Conservation (phyloP, 257 asterid genomes). For the Apocynum venetum region DNA sequence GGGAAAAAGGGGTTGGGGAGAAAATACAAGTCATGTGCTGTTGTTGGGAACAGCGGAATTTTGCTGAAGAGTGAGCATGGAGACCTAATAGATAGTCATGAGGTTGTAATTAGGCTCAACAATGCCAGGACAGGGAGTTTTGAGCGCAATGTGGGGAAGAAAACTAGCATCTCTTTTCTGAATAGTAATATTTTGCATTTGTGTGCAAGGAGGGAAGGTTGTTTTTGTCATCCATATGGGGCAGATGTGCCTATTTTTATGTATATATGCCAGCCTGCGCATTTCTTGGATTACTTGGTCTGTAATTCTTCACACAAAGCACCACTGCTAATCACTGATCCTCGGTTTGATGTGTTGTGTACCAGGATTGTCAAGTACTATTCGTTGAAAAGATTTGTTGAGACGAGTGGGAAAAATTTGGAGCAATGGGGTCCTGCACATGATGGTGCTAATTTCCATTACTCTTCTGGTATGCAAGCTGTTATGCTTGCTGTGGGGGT, state of each 20-base stretch:
- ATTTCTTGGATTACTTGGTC: constrained; percentile 70
- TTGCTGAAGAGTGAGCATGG: constrained; percentile 55
- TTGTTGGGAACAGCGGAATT: constrained; percentile 96
- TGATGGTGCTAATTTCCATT: constrained; percentile 72
- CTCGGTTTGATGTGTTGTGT: constrained; percentile 66
- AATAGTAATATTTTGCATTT: constrained; percentile 80
- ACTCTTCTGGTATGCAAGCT: constrained; percentile 97
- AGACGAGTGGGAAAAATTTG: constrained; percentile 41
- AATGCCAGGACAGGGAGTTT: constrained; percentile 62
- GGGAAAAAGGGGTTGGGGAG: constrained; percentile 6
- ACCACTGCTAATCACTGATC: constrained; percentile 69
- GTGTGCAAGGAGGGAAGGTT: constrained; percentile 72
- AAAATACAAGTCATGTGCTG: constrained; percentile 70
- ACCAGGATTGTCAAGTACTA: constrained; percentile 80
- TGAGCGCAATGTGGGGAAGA: constrained; percentile 64
- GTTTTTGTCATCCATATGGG: constrained; percentile 95
- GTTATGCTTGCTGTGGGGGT: constrained; percentile 78
- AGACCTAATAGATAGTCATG: constrained; percentile 61
- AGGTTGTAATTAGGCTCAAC: constrained; percentile 75
- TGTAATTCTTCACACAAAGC: constrained; percentile 74
- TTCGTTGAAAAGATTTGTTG: constrained; percentile 57
- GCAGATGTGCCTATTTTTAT: constrained; percentile 55
- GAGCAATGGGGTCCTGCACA: constrained; percentile 67
- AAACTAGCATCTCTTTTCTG: constrained; percentile 73
- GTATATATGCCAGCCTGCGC: constrained; percentile 90